Conservation (phyloP, 345 rosid genomes). For the Moringa oleifera region DNA sequence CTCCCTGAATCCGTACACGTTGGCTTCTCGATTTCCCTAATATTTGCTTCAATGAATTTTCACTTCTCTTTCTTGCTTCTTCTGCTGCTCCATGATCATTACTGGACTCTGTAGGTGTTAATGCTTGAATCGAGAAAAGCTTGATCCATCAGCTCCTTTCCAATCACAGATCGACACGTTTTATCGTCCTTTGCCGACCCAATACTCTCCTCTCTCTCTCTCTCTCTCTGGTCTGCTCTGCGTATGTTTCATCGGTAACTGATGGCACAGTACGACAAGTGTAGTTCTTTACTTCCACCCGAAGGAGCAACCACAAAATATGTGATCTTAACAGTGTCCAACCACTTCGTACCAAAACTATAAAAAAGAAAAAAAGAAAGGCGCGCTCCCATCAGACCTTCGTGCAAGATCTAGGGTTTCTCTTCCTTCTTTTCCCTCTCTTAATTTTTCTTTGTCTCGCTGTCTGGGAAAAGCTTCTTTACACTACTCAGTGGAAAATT, state of each 20-base stretch:
- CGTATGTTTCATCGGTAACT: background rate
- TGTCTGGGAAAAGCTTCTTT: conserved; percentile 10
- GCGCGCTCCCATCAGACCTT: conserved; percentile 11
- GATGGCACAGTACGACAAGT: background rate
- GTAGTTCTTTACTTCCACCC: conserved; percentile 5
- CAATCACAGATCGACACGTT: conserved; percentile 25
- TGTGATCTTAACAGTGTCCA: conserved; percentile 11
- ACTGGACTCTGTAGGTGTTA: background rate
- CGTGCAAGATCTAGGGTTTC: conserved; percentile 54
- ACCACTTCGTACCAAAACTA: conserved; percentile 8
- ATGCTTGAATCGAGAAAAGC: too few relatives aligned
- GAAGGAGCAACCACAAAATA: conserved; percentile 5
- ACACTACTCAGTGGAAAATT: conserved; percentile 4
- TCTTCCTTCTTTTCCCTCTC: background rate
- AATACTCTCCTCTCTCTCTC: background rate
- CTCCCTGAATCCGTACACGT: background rate
- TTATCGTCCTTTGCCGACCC: conserved; percentile 9
- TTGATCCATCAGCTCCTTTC: background rate
- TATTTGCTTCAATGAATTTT: background rate
- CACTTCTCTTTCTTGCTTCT: background rate
- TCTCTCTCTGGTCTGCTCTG: too few relatives aligned
- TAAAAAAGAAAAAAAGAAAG: too few relatives aligned
- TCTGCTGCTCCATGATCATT: background rate
- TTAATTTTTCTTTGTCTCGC: background rate
- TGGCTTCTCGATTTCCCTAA: background rate